These are phyloP conservation scores for Sonneratia alba DNA, from an alignment of 345 rosid species.

Conservation along the genomic window DNA sequence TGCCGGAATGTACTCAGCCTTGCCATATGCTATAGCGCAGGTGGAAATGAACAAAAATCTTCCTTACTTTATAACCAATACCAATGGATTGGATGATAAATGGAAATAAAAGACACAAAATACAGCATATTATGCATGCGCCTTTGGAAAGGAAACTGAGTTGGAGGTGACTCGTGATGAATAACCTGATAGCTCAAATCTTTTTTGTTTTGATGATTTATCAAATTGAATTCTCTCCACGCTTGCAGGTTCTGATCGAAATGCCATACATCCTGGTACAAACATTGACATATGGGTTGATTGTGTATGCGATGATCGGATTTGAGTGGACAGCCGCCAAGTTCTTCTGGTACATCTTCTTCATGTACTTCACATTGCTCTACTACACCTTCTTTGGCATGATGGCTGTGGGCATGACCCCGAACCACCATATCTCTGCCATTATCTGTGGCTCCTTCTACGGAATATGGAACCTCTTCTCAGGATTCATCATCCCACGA, in stretches of 20 bases:
- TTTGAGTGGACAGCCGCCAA: slow-evolving; percentile 38
- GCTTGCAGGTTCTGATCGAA: slow-evolving; percentile 30
- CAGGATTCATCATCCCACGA: slow-evolving; percentile 43
- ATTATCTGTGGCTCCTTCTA: slow-evolving; percentile 37
- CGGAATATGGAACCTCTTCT: slow-evolving; percentile 39
- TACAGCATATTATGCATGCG: too few species aligned
- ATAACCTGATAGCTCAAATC: too few species aligned
- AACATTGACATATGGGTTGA: slow-evolving; percentile 24
- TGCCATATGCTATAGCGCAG: slow-evolving; percentile 35
- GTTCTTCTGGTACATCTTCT: slow-evolving; percentile 37
- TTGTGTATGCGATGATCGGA: slow-evolving; percentile 39
- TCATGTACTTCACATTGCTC: slow-evolving; percentile 39
- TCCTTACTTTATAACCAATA: not conserved
- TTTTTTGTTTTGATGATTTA: not conserved
- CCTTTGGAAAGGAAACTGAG: too few species aligned
- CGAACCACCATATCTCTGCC: slow-evolving; percentile 37
- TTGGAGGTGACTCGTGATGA: too few species aligned
- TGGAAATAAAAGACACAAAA: too few species aligned
- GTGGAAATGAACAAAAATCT: slow-evolving; percentile 3
- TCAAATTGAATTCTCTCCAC: not conserved
- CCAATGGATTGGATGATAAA: too few species aligned
- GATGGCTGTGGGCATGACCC: slow-evolving; percentile 46
- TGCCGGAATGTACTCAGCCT: slow-evolving; percentile 37
- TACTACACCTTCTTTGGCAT: slow-evolving; percentile 49
- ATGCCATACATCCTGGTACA: slow-evolving; percentile 37